Evolutionary conservation across 306 rosid genomes (phyloP).

Genomic region (Prunus mongolica): DNA sequence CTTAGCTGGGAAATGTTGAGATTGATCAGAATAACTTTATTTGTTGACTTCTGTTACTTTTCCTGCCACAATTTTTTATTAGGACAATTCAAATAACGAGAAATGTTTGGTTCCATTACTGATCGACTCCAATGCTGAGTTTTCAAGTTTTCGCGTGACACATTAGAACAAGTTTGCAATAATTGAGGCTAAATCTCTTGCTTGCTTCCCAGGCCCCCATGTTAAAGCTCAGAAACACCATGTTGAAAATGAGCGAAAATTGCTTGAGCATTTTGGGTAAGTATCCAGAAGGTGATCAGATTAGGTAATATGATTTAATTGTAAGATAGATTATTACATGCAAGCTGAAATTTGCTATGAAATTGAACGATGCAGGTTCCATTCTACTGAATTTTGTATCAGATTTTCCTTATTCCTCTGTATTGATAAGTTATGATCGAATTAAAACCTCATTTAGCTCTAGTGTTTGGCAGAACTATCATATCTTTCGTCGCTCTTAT

Average conservation of each 20-base stretch:
- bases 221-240: conserved; percentile 35
- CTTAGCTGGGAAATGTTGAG: no score
- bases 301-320: background rate
- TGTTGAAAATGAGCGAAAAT: conserved; percentile 28
- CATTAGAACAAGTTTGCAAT: background rate
- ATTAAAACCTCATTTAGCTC: background rate
- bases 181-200: background rate
- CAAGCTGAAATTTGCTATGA: no score
- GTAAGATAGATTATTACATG: no score
- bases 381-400: background rate
- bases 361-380: background rate
- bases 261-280: conserved; percentile 41
- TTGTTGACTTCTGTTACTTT: no score
- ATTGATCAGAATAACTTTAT: no score
- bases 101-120: no score
- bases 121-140: no score
- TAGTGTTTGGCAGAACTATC: background rate
- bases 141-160: no score
- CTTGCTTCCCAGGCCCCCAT: conserved; percentile 31
- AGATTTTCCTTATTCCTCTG: background rate
- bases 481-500: background rate
- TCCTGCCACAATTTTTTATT: no score
- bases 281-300: conserved; percentile 5
- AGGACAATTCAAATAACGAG: no score
- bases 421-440: background rate